Percentiles rank a stretch among this genome's conserved stretches.
These are phyloP conservation scores for Neofusicoccum umdonicola DNA, from an alignment of 2,329 filamentous ascomycete species.

Conservation along the genomic window DNA sequence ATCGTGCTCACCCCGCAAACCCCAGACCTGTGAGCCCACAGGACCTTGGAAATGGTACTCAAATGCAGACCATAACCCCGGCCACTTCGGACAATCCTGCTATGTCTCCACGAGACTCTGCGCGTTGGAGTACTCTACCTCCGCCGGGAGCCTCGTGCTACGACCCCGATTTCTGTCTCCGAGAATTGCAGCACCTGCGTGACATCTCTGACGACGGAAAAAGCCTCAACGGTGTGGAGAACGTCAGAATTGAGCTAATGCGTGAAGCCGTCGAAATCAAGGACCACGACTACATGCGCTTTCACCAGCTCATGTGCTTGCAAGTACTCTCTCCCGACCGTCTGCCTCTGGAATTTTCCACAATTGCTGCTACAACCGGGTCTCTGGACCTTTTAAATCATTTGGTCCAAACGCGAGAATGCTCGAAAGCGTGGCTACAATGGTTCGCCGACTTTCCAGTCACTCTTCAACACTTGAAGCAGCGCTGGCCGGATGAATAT, in stretches of 20 bases:
- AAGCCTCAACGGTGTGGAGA: neutral
- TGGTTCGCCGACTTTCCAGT: constrained; percentile 49
- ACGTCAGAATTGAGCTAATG: neutral
- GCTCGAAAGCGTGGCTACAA: neutral
- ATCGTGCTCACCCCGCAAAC: neutral
- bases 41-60: too few species aligned
- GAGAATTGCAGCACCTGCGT: neutral
- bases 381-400: neutral
- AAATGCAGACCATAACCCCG: neutral
- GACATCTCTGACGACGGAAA: neutral
- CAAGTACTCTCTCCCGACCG: neutral
- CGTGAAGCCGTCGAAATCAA: neutral
- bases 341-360: neutral
- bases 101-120: neutral
- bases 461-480: constrained; percentile 28
- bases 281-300: constrained; percentile 2
- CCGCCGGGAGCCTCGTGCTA: neutral
- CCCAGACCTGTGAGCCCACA: neutral
- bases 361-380: neutral
- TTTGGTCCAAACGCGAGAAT: neutral
- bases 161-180: neutral
- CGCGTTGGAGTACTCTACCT: neutral
- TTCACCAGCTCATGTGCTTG: constrained; percentile 17
- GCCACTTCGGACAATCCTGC: neutral
- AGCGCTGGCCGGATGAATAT: constrained; percentile 26